Percentiles rank a stretch among this genome's conserved stretches.
Conservation (phyloP, 1,284 basidiomycete species). For the Waitea zeae region DNA sequence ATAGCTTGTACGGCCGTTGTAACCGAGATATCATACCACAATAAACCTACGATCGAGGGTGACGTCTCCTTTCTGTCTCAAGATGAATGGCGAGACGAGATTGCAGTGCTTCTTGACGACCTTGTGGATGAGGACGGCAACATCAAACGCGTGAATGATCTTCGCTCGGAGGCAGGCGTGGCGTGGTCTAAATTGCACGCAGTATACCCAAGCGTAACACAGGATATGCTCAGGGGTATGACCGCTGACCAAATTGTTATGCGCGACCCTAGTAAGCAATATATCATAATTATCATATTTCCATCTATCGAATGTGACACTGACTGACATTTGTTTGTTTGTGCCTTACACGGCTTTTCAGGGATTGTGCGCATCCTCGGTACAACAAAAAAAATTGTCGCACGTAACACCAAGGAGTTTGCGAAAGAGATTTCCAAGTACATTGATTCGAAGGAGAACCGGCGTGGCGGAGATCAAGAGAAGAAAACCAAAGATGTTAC, state of each 20-base stretch:
- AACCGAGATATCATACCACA: conserved; percentile 27
- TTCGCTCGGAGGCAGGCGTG: conserved; percentile 38
- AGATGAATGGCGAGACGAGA: conserved; percentile 37
- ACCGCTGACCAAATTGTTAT: conserved; percentile 29
- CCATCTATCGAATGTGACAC: not conserved
- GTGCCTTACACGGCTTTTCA: conserved; percentile 18
- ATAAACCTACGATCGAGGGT: conserved; percentile 32
- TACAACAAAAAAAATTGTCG: conserved; percentile 29
- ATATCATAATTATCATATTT: conserved; percentile 3
- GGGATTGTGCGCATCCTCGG: conserved; percentile 29
- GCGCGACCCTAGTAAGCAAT: conserved; percentile 26
- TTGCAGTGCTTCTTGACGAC: conserved; percentile 33
- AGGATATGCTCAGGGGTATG: conserved; percentile 29
- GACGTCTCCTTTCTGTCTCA: conserved; percentile 39
- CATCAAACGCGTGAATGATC: conserved; percentile 30
- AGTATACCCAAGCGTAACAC: conserved; percentile 32
- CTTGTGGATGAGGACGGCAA: conserved; percentile 39
- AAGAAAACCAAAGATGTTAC: conserved; percentile 17
- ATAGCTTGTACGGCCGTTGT: not conserved
- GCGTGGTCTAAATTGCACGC: conserved; percentile 50
- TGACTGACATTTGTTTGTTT: not conserved
- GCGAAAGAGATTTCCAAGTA: conserved; percentile 38
- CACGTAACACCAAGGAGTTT: conserved; percentile 32
- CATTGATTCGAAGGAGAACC: conserved; percentile 45
- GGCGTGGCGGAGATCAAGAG: conserved; percentile 23